Conservation (phyloP, 495 filamentous ascomycete species). For the Recurvomyces mirabilis region DNA sequence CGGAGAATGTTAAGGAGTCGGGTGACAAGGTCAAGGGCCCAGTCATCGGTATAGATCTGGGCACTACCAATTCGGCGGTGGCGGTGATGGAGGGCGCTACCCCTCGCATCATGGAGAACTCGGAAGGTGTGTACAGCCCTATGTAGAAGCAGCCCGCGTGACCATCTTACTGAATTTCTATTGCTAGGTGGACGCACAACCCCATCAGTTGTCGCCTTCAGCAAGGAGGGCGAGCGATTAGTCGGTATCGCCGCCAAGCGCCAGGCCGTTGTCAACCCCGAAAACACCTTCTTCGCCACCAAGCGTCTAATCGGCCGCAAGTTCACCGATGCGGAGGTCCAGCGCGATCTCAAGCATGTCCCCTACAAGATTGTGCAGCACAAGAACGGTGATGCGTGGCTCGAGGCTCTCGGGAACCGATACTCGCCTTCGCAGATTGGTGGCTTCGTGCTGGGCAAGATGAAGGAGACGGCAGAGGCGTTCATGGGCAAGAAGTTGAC, state of each 20-base stretch:
- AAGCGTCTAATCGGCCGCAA: conserved; percentile 99
- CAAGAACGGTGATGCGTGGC: conserved; percentile 95
- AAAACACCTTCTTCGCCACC: conserved; percentile 98
- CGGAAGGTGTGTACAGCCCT: conserved; percentile 84
- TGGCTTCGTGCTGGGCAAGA: conserved; percentile 95
- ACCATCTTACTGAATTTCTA: conserved; percentile 14
- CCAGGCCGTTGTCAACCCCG: conserved; percentile 97
- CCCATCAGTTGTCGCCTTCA: conserved; percentile 93
- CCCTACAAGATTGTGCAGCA: conserved; percentile 99
- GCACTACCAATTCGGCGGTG: conserved; percentile 97
- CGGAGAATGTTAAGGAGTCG: conserved; percentile 40
- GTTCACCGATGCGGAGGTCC: conserved; percentile 90
- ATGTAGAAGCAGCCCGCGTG: too few species aligned
- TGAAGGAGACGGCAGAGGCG: conserved; percentile 94
- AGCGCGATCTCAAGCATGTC: conserved; percentile 96
- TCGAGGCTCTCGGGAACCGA: conserved; percentile 87
- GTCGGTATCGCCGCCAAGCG: conserved; percentile 98
- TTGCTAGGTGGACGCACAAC: conserved; percentile 79
- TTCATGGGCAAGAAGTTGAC: conserved; percentile 93
- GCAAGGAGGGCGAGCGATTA: conserved; percentile 90
- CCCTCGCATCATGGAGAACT: conserved; percentile 94
- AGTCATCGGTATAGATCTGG: conserved; percentile 98
- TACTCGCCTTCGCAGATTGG: conserved; percentile 98
- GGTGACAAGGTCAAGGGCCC: conserved; percentile 82
- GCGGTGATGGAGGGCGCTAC: conserved; percentile 94